These are phyloP conservation scores for Chaetomium sp. DNA, from an alignment of 2,329 filamentous ascomycete species.

Conservation along the genomic window DNA sequence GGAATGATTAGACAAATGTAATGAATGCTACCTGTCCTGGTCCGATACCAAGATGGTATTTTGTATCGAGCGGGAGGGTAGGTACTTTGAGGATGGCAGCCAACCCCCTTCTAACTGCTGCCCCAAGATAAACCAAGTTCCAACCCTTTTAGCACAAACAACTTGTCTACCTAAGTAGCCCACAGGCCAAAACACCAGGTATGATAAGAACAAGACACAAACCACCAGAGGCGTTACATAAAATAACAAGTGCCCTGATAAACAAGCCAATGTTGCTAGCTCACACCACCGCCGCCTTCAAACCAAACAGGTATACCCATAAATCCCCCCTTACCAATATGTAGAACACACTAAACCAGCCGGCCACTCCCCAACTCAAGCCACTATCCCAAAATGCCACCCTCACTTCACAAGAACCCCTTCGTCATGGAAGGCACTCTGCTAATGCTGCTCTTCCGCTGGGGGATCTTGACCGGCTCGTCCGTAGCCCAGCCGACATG, in stretches of 20 bases:
- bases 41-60: too few species aligned
- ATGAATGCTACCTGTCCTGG: not conserved
- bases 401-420: conserved; percentile 64
- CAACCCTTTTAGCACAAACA: not conserved
- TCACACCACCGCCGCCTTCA: not conserved
- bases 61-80: too few species aligned
- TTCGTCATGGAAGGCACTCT: conserved; percentile 71
- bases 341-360: conserved; percentile 3
- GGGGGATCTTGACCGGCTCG: conserved; percentile 58
- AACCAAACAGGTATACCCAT: conserved; percentile 9
- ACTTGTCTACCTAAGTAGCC: too few species aligned
- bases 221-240: conserved; percentile 1
- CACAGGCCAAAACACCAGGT: too few species aligned
- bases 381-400: conserved; percentile 9
- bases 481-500: conserved; percentile 48
- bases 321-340: conserved; percentile 12
- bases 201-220: not conserved
- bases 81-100: too few species aligned
- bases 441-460: conserved; percentile 66
- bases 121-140: not conserved
- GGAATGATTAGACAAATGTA: not conserved
- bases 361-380: not conserved
- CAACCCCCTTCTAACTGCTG: not conserved
- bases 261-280: conserved; percentile 6
- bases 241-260: conserved; percentile 4